Evolutionary conservation across 1,139 yeast genomes (phyloP), one percentile per base, ranked within the genome.

Genomic region (Sugiyamaella novakii): DNA sequence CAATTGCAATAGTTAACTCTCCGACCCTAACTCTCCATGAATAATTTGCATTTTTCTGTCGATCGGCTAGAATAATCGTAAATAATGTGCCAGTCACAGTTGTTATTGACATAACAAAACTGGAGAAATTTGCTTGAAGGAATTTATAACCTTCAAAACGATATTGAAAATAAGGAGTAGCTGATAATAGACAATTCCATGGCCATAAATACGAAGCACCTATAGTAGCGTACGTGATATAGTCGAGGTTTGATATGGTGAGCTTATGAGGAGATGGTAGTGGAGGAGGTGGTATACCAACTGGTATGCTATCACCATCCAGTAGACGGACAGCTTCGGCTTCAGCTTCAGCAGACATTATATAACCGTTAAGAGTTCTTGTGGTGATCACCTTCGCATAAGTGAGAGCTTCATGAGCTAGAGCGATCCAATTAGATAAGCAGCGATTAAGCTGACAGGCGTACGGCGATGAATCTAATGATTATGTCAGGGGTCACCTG

Each of bases 151-250:
- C 75, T 17, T 73, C 71, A 54, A 91, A 83, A 44, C 92, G 68
- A 47, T 78, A 79, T 30, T 80, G 79, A 63, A 88, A 88, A 67
- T 87, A 89, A 3, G 87, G 86, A 0, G 95, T 79, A 0, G 97
- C 96, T 1, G 95, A 83, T 7, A 92, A 70, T 59, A 89, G 84
- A 57, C 95, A 82, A 71, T 92, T 92, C 97, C 98, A 92, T 0
- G 98, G 98, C 98, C 98, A 92, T 35, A 92, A 74, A 47, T 57
- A 65, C 36, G 71, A 65, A 35, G 64, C 61, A 10, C 96, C 97
- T 8, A 87, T 75, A n/a, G 79, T 59, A 25, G 83, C 64, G 61
- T 84, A 87, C 0, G 94, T 79, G 15, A 76, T 40, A 62, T 87
- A 87, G 47, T 77, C 77, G 2, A 42, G 28, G 11, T 18, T n/a